These are phyloP conservation scores for Hebeloma cylindrosporum DNA, from an alignment of 768 basidiomycete genomes.

Conservation along the genomic window DNA sequence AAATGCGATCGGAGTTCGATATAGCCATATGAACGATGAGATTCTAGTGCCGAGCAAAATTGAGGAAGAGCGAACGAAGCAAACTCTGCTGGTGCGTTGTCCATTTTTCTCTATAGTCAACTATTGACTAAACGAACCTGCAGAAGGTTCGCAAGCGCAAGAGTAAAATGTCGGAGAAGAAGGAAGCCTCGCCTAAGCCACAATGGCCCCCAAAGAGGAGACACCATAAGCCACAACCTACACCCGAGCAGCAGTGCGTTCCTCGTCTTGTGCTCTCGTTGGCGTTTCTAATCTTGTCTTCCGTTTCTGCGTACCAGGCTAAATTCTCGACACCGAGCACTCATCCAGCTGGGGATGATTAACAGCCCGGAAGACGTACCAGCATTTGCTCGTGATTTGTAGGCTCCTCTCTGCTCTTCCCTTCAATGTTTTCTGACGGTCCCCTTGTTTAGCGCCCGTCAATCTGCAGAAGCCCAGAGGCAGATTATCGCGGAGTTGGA, in stretches of 20 bases:
- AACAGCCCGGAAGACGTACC: constrained; percentile 49
- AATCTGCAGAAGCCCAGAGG: constrained; percentile 41
- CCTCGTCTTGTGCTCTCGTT: not conserved
- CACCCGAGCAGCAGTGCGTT: constrained; percentile 52
- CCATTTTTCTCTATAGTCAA: not conserved
- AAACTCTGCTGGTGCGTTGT: constrained; percentile 46
- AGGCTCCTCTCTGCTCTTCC: constrained; percentile 26
- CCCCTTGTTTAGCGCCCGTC: constrained; percentile 33
- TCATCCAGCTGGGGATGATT: constrained; percentile 64
- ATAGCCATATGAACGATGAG: constrained; percentile 75
- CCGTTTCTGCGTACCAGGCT: constrained; percentile 39
- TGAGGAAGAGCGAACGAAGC: constrained; percentile 61
- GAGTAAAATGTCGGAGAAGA: constrained; percentile 10
- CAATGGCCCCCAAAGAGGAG: constrained; percentile 67
- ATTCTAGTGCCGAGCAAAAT: constrained; percentile 67
- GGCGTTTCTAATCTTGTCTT: not conserved
- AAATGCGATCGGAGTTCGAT: constrained; percentile 60
- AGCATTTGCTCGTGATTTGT: constrained; percentile 67
- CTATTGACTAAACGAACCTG: not conserved
- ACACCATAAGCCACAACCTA: constrained; percentile 51
- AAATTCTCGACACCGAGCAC: constrained; percentile 52
- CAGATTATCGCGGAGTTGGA: constrained; percentile 45
- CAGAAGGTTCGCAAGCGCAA: constrained; percentile 32
- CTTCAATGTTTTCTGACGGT: constrained; percentile 7
- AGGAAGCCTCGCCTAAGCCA: constrained; percentile 33